Conservation (phyloP, 805 yeast species). For the Barnettozyma californica region DNA sequence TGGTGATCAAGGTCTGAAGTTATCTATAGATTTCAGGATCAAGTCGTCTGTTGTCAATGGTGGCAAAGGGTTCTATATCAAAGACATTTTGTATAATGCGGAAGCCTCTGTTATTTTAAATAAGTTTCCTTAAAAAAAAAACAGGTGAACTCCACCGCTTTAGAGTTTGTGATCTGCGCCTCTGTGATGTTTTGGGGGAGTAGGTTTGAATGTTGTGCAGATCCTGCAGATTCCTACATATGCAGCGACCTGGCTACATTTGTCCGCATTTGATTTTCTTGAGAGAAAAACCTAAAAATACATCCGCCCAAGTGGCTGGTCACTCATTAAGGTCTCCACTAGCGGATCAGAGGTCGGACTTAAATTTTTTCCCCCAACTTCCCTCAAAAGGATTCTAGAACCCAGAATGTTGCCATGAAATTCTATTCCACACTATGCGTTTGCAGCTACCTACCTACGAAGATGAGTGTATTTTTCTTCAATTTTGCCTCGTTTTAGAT, state of each 20-base stretch:
- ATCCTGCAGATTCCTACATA: background rate
- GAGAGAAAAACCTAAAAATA: background rate
- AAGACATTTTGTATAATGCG: background rate
- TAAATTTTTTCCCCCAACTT: too few relatives aligned
- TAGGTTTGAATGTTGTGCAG: background rate
- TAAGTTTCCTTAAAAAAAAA: background rate
- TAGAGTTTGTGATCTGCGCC: conserved; percentile 1
- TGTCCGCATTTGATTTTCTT: background rate
- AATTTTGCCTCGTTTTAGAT: too few relatives aligned
- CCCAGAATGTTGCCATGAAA: too few relatives aligned
- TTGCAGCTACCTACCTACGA: too few relatives aligned
- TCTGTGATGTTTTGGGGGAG: conserved; percentile 1
- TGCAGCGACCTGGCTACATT: background rate
- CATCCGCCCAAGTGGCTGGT: background rate
- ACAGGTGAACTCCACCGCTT: background rate
- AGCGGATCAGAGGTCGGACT: too few relatives aligned
- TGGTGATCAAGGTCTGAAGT: background rate
- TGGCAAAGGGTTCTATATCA: too few relatives aligned
- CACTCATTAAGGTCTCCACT: too few relatives aligned
- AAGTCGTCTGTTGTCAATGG: background rate
- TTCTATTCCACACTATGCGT: too few relatives aligned
- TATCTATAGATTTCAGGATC: background rate
- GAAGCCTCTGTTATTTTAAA: background rate
- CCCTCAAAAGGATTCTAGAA: too few relatives aligned
- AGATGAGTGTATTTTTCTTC: too few relatives aligned